Conservation (phyloP, 2,329 filamentous ascomycete genomes). For the Fusarium pseudoanthophilum region DNA sequence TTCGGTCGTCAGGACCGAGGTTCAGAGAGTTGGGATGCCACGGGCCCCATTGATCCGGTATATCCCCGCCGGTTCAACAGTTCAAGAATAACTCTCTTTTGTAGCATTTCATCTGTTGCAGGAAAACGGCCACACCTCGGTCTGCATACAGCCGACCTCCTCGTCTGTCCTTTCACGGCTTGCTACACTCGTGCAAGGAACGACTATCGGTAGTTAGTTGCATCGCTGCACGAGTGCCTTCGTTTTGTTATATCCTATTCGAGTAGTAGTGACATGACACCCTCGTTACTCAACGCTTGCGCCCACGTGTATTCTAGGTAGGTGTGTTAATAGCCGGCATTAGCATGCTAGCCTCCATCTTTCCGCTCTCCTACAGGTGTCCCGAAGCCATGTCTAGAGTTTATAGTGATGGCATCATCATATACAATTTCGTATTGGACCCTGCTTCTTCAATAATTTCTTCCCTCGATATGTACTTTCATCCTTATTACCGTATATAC, state of each 20-base stretch:
- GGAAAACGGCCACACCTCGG: constrained; percentile 13
- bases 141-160: background rate
- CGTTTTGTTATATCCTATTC: constrained; percentile 5
- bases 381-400: constrained; percentile 17
- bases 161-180: background rate
- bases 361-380: constrained; percentile 23
- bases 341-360: constrained; percentile 33
- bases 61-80: constrained; percentile 15
- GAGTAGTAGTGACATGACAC: constrained; percentile 3
- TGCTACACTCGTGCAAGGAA: background rate
- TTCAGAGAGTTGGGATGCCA: constrained; percentile 22
- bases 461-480: background rate
- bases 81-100: background rate
- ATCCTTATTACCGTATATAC: background rate
- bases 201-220: background rate
- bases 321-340: constrained; percentile 39
- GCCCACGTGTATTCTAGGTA: background rate
- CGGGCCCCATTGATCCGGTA: constrained; percentile 44
- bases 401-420: background rate
- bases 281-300: background rate
- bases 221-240: background rate
- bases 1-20: constrained; percentile 42
- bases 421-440: background rate
- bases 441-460: background rate
- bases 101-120: background rate